These are phyloP conservation scores for Cyclotella atomus DNA, from an alignment of 108 stramenopile species.

Conservation along the genomic window DNA sequence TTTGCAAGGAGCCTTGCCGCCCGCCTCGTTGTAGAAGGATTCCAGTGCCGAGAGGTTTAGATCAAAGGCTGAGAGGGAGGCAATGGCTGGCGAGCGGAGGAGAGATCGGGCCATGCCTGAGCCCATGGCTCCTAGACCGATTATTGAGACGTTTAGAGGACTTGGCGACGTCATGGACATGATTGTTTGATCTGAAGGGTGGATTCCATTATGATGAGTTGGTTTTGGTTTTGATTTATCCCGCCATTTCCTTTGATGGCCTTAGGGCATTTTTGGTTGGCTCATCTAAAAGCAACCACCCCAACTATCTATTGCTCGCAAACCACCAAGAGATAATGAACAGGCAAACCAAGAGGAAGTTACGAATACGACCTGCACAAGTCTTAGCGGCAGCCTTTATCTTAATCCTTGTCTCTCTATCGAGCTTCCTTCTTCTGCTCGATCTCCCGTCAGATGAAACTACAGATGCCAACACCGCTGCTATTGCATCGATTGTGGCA, in stretches of 20 bases:
- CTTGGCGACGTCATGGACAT: neutral
- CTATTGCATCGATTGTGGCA: neutral
- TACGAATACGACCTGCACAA: neutral
- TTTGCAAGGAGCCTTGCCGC: conserved; percentile 39
- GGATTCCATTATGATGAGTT: no score
- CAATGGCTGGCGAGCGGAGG: conserved; percentile 45
- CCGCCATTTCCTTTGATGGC: no score
- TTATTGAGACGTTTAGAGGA: conserved; percentile 41
- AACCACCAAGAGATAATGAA: no score
- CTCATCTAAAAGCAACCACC: no score
- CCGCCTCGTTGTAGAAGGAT: conserved; percentile 55
- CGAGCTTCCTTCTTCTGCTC: conserved; percentile 8
- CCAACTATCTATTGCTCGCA: no score
- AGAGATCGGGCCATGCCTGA: conserved; percentile 81
- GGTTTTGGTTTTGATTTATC: no score
- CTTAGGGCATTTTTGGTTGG: no score
- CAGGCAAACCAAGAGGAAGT: neutral
- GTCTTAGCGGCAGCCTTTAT: neutral
- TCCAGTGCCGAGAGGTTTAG: conserved; percentile 36
- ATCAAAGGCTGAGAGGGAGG: conserved; percentile 57
- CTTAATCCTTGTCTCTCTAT: neutral
- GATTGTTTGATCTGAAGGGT: no score
- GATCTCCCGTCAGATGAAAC: neutral
- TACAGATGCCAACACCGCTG: neutral
- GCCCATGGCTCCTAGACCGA: conserved; percentile 81